A percentile compares a stretch with the other conserved stretches of the same genome.
phyloP scores from a whole-genome alignment of 2,329 filamentous ascomycete species.

The Calonectria naviculata region DNA sequence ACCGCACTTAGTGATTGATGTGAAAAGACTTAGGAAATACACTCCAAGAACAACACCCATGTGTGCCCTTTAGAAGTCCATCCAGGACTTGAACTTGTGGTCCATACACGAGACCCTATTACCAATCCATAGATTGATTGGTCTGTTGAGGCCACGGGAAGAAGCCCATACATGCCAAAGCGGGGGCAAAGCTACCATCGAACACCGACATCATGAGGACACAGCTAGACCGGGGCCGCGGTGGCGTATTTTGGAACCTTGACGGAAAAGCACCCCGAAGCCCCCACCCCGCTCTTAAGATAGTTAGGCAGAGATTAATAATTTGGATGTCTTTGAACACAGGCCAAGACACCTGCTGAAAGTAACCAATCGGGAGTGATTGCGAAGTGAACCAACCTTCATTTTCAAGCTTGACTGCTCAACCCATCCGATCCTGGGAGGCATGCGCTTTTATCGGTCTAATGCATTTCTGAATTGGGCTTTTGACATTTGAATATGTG shows the following conservation, averaged over 20 bases:
- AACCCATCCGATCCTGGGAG: too few species aligned
- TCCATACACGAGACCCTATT: not conserved
- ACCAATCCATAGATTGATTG: not conserved
- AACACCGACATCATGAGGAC: too few species aligned
- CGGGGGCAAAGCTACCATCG: not conserved
- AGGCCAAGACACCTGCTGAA: not conserved
- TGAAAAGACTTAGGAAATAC: not conserved
- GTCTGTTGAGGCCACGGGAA: too few species aligned
- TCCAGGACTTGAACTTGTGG: not conserved
- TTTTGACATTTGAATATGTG: not conserved
- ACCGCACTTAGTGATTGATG: not conserved
- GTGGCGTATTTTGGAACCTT: not conserved
- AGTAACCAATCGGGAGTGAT: not conserved
- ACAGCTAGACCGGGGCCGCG: not conserved
- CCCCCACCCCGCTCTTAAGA: not conserved
- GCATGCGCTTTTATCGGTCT: too few species aligned
- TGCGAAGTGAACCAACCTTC: not conserved
- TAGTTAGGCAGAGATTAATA: not conserved
- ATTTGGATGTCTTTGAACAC: not conserved
- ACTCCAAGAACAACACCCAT: not conserved
- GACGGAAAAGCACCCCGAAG: not conserved
- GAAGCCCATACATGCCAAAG: too few species aligned
- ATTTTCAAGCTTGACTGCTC: too few species aligned
- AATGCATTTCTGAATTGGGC: not conserved
- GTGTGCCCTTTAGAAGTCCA: not conserved